phyloP scores from a whole-genome alignment of 2,329 filamentous ascomycete species.

The Colletotrichum cuscutae region DNA sequence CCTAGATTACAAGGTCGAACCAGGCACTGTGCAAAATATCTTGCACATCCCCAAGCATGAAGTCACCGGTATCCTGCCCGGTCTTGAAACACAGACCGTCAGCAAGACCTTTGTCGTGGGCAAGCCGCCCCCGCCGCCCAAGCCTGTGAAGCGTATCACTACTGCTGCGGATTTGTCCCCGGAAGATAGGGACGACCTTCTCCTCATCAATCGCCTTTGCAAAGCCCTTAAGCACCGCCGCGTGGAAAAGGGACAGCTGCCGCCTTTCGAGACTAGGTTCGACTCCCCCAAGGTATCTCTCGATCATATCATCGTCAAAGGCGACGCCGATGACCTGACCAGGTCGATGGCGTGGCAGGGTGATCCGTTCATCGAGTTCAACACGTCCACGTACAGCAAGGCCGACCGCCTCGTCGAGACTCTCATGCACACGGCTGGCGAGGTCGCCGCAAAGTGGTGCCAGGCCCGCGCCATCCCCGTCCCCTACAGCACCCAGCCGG shows the following conservation, averaged over 20 bases:
- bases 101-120: slow-evolving; percentile 48
- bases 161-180: slow-evolving; percentile 53
- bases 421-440: slow-evolving; percentile 70
- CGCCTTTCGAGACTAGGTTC: slow-evolving; percentile 6
- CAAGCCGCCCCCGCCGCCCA: slow-evolving; percentile 35
- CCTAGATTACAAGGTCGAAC: slow-evolving; percentile 64
- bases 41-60: slow-evolving; percentile 59
- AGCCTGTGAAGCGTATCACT: slow-evolving; percentile 55
- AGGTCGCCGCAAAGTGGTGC: slow-evolving; percentile 72
- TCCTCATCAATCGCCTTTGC: slow-evolving; percentile 59
- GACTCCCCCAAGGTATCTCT: slow-evolving; percentile 54
- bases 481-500: slow-evolving; percentile 65
- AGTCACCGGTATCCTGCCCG: slow-evolving; percentile 30
- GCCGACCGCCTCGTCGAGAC: slow-evolving; percentile 55
- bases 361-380: slow-evolving; percentile 62
- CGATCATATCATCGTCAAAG: slow-evolving; percentile 39
- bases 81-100: not conserved
- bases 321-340: slow-evolving; percentile 14
- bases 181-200: slow-evolving; percentile 56
- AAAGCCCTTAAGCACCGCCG: slow-evolving; percentile 51
- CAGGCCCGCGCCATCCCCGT: slow-evolving; percentile 65
- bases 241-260: slow-evolving; percentile 33
- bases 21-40: slow-evolving; percentile 65
- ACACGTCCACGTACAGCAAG: slow-evolving; percentile 41
- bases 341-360: slow-evolving; percentile 49